A percentile compares a stretch with the other conserved stretches of the same genome.
Conservation (phyloP, 495 filamentous ascomycete genomes). For the Amniculicola lignicola region DNA sequence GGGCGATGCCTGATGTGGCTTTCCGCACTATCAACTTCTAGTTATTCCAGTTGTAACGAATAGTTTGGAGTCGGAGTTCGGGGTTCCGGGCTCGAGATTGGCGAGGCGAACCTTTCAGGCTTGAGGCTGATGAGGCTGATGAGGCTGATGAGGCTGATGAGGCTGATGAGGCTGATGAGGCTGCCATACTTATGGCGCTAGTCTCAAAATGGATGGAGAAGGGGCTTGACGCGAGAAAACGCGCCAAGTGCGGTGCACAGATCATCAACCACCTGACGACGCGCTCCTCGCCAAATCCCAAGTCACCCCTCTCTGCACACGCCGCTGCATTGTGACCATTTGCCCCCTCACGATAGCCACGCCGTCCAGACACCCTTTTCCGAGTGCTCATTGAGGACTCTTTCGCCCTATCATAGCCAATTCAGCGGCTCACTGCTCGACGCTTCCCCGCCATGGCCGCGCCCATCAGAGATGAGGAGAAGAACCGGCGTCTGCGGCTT, state of each 20-base stretch:
- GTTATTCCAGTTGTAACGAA: too few relatives aligned
- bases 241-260: too few relatives aligned
- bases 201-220: slow-evolving; percentile 1
- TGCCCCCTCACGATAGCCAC: slow-evolving; percentile 3
- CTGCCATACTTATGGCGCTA: too few relatives aligned
- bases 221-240: slow-evolving; percentile 3
- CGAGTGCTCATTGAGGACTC: background rate
- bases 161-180: too few relatives aligned
- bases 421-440: background rate
- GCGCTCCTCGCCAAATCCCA: background rate
- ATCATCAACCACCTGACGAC: slow-evolving; percentile 8
- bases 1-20: too few relatives aligned
- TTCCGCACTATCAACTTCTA: too few relatives aligned
- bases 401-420: background rate
- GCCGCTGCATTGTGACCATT: background rate
- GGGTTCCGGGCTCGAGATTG: too few relatives aligned
- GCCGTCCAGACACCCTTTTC: background rate
- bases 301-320: background rate
- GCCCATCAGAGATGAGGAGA: slow-evolving; percentile 24
- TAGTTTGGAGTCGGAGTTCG: too few relatives aligned
- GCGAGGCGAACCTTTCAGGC: too few relatives aligned
- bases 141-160: too few relatives aligned
- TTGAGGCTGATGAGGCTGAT: too few relatives aligned
- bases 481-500: slow-evolving; percentile 13
- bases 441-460: slow-evolving; percentile 20